phyloP scores from a whole-genome alignment of 805 yeast genomes.

The Metschnikowia arizonensis region DNA sequence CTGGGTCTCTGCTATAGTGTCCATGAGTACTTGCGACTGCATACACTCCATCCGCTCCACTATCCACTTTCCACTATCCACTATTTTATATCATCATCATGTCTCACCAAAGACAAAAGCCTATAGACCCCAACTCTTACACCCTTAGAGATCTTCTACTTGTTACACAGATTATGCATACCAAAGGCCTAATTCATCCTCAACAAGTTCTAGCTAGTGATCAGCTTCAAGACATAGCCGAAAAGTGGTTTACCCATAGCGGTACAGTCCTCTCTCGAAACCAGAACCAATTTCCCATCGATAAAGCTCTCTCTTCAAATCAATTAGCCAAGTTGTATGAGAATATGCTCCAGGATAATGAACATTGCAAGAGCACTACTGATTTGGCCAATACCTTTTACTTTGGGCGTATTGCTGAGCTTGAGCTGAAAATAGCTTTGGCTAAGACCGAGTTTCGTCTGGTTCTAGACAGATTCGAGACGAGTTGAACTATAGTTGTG shows the following conservation, averaged over 20 bases:
- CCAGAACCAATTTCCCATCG: slow-evolving; percentile 16
- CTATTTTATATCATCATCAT: no score
- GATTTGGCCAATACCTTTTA: slow-evolving; percentile 38
- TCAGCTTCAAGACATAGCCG: slow-evolving; percentile 23
- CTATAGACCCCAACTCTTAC: slow-evolving; percentile 16
- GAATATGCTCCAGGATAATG: slow-evolving; percentile 24
- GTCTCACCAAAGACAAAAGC: slow-evolving; percentile 1
- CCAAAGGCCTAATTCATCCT: slow-evolving; percentile 27
- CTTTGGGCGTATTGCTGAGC: slow-evolving; percentile 29
- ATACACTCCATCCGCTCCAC: no score
- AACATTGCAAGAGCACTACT: slow-evolving; percentile 30
- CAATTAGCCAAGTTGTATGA: slow-evolving; percentile 25
- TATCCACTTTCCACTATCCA: no score
- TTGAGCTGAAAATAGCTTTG: slow-evolving; percentile 24
- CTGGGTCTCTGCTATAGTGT: neutral
- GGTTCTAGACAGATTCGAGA: neutral
- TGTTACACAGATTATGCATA: slow-evolving; percentile 36
- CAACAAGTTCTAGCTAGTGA: slow-evolving; percentile 15
- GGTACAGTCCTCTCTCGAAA: slow-evolving; percentile 24
- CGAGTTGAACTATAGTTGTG: no score
- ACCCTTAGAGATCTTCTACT: slow-evolving; percentile 33
- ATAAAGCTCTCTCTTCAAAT: slow-evolving; percentile 16
- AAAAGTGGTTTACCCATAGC: slow-evolving; percentile 30
- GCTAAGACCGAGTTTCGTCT: slow-evolving; percentile 19
- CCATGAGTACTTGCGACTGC: slow-evolving; percentile 4